Conservation (phyloP, 345 rosid genomes). For the Sisymbrium altissimum region DNA sequence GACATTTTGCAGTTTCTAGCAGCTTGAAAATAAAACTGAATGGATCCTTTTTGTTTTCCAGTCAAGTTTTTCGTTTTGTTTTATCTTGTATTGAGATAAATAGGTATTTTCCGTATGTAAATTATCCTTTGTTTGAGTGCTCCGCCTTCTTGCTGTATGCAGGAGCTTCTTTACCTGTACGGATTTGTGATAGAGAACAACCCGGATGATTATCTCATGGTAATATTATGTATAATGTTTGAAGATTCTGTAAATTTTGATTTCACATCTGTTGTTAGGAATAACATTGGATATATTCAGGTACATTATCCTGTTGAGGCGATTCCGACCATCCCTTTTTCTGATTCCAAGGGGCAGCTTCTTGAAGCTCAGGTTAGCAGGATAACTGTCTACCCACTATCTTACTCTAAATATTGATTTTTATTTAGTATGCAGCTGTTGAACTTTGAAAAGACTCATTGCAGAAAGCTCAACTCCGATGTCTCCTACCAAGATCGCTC, state of each 20-base stretch:
- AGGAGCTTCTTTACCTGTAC: conserved; percentile 92
- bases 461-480: conserved; percentile 82
- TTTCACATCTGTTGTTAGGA: conserved; percentile 15
- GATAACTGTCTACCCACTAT: background rate
- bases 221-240: conserved; percentile 23
- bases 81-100: background rate
- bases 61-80: conserved; percentile 2
- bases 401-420: background rate
- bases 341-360: conserved; percentile 80
- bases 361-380: conserved; percentile 77
- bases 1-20: background rate
- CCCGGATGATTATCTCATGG: conserved; percentile 95
- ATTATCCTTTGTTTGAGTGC: conserved; percentile 4
- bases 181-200: conserved; percentile 84
- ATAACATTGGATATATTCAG: conserved; percentile 39
- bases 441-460: background rate
- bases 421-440: background rate
- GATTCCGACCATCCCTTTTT: conserved; percentile 50
- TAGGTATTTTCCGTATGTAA: background rate
- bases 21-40: conserved; percentile 11
- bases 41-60: conserved; percentile 1
- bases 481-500: conserved; percentile 67
- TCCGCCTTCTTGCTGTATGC: conserved; percentile 26
- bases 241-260: background rate
- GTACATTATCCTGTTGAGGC: conserved; percentile 94